Percentiles rank a stretch among this genome's conserved stretches.
Conservation (phyloP, 345 rosid genomes). For the Salix suchowensis region DNA sequence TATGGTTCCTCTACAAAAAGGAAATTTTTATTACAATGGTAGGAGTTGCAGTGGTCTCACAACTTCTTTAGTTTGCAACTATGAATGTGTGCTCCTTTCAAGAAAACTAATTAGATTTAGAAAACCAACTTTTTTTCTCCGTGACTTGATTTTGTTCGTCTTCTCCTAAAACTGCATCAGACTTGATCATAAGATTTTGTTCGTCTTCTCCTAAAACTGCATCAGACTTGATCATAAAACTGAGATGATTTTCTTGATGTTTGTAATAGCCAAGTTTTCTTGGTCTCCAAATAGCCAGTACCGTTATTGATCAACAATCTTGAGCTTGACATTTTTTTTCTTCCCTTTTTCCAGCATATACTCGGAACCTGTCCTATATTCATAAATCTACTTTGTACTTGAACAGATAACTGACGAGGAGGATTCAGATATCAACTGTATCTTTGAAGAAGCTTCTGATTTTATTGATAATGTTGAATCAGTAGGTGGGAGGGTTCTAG, state of each 20-base stretch:
- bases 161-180: not conserved
- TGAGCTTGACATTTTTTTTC: not conserved
- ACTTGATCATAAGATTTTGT: not conserved
- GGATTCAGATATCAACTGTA: conserved; percentile 69
- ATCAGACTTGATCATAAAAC: not conserved
- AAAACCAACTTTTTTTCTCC: not conserved
- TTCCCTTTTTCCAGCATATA: not conserved
- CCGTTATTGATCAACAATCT: not conserved
- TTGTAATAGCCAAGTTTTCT: not conserved
- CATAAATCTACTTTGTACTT: conserved; percentile 1
- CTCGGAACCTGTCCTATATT: not conserved
- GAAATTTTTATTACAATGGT: not conserved
- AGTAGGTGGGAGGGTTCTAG: conserved; percentile 34
- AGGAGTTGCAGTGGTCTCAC: not conserved
- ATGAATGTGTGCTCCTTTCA: not conserved
- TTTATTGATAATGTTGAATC: conserved; percentile 47
- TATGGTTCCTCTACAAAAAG: not conserved
- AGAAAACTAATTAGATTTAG: not conserved
- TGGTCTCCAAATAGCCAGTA: not conserved
- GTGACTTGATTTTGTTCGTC: not conserved
- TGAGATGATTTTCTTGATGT: not conserved
- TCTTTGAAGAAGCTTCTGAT: conserved; percentile 78
- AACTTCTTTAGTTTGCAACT: not conserved
- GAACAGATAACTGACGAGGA: conserved; percentile 76
- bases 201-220: not conserved